Base-by-base conservation (phyloP, 768 basidiomycete genomes). In the Trametes cubensis region DNA sequence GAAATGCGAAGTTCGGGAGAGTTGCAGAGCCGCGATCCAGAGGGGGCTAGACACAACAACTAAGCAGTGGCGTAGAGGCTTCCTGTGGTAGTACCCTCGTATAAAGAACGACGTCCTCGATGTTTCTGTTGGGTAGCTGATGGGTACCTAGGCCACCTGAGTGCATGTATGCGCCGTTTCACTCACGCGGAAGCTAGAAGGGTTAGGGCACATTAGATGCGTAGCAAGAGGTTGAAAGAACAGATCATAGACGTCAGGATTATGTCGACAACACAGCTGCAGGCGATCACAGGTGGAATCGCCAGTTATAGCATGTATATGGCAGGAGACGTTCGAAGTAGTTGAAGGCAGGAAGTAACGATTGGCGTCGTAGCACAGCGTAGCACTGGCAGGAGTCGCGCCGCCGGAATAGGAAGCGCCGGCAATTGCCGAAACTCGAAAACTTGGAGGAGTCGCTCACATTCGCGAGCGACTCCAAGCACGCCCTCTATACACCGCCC, bases 361-460 rank as follows among this genome's bases (percentile, higher is more conserved):
- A 46, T n/a, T 21, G 45, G 30, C 28, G 30, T 38, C 5, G 13
- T 10, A 23, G 4, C 21, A n/a, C n/a, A n/a, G n/a, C n/a, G n/a
- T n/a, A n/a, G n/a, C n/a, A n/a, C n/a, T n/a, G n/a, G n/a, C n/a
- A 30, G 20, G 48, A 34, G 34, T 17, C 13, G 18, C 20, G 8
- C 26, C n/a, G 28, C 49, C 48, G 2, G 28, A 30, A 49, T 26
- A 14, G 51, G 48, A 45, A 40, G 13, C 3, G 3, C 38, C 63
- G 67, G 64, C 62, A 55, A 40, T 15, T 34, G 59, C 63, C 62
- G 67, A 39, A 21, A 26, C 34, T 62, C 61, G 61, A 62, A 62
- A 62, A 62, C 61, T 62, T 62, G 55, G 61, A 58, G 21, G 66
- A 58, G 52, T 54, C 52, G 45, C 60, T 40, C 51, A 58, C 59